phyloP scores from a whole-genome alignment of 208 protist species.

The Acanthamoeba culbertsoni region DNA sequence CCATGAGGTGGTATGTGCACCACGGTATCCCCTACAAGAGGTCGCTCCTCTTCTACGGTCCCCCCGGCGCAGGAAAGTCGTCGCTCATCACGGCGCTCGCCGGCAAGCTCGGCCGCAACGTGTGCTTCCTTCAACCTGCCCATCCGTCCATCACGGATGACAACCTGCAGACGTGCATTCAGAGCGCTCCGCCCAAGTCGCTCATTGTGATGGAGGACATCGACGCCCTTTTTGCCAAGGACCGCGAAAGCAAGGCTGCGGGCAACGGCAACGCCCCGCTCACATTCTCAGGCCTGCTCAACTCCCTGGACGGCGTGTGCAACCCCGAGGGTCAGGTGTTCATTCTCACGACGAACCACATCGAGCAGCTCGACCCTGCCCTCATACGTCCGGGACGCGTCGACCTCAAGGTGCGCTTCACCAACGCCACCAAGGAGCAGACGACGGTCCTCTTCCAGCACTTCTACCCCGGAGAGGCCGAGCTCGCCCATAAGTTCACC shows the following conservation, averaged over 20 bases:
- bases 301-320: slow-evolving; percentile 94
- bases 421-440: slow-evolving; percentile 83
- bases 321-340: slow-evolving; percentile 93
- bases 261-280: slow-evolving; percentile 62
- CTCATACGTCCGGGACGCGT: slow-evolving; percentile 93
- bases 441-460: slow-evolving; percentile 86
- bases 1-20: slow-evolving; percentile 88
- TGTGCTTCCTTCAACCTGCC: slow-evolving; percentile 87
- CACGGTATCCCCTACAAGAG: slow-evolving; percentile 94
- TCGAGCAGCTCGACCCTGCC: slow-evolving; percentile 91
- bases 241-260: not conserved
- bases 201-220: slow-evolving; percentile 95
- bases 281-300: slow-evolving; percentile 94
- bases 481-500: not conserved
- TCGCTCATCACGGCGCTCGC: slow-evolving; percentile 92
- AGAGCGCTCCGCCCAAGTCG: slow-evolving; percentile 86
- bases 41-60: slow-evolving; percentile 94
- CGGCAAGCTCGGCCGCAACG: slow-evolving; percentile 89
- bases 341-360: slow-evolving; percentile 98
- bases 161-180: slow-evolving; percentile 70
- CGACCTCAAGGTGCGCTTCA: slow-evolving; percentile 91
- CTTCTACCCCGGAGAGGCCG: slow-evolving; percentile 80
- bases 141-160: not conserved
- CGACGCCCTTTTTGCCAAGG: slow-evolving; percentile 89
- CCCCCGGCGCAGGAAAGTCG: slow-evolving; percentile 94